Base-by-base conservation (phyloP, 2,329 filamentous ascomycete genomes). In the Penicillium sp. region DNA sequence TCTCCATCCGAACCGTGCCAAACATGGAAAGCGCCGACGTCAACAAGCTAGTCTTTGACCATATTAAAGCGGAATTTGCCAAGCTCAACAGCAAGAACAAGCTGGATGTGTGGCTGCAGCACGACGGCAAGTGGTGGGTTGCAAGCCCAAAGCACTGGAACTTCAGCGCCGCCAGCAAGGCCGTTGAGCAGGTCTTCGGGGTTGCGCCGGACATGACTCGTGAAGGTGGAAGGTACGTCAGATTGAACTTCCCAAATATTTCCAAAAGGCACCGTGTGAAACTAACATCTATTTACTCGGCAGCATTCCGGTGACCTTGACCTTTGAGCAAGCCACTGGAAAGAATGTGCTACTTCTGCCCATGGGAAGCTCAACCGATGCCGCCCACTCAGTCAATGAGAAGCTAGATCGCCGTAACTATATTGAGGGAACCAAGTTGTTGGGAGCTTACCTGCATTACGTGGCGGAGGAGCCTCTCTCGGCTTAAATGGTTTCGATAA, bases 61-160 rank as follows among this genome's bases (percentile, higher is more conserved):
- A 93, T 75, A 84, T 98, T 63, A 84, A 93, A 71, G 87, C 90
- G 63, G 86, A 90, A 65, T 97, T 96, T 75, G 88, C 89, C 68
- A 91, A 92, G 78, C 84, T 98, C 33, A 85, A 86, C 64, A 95
- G 89, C 77, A 99, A 99, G 84, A 99, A 99, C 82, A 92, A 83
- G 16, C 77, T 96, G 71, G 90, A 90, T 68, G 87, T 92, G 52
- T 87, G 83, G 72, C 83, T 93, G 57, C 88, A 93, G 77, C 95
- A 99, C 81, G 88, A 87, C 58, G 95, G 95, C 67, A 97, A 97
- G 80, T 99, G 95, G 95, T 99, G 95, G 95, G 92, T 96, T 48
- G 92, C 96, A 47, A 93, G 90, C 72, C 93, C 95, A 29, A 95
- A 96, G 80, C 93, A 99, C 84, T 98, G 95, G 92, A 99, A 99